These are phyloP conservation scores for Arthrobotrys sphaeroides DNA, from an alignment of 2,329 filamentous ascomycete species.

Conservation along the genomic window DNA sequence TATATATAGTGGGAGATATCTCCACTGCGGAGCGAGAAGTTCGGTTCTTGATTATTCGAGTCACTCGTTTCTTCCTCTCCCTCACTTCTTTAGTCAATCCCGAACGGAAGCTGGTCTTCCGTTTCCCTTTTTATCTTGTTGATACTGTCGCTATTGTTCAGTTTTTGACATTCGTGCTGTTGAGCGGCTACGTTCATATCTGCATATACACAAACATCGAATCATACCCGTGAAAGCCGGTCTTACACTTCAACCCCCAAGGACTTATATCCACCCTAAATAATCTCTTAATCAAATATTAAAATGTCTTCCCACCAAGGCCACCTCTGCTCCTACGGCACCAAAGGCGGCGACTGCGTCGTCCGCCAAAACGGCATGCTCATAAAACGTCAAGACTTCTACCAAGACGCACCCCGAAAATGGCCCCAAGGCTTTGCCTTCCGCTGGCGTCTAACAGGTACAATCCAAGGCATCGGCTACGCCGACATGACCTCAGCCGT, in stretches of 20 bases:
- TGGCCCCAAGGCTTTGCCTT: conserved; percentile 23
- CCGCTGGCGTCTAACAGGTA: conserved; percentile 10
- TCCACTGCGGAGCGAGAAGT: not conserved
- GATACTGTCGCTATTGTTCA: no score
- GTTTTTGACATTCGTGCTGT: not conserved
- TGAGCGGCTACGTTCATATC: not conserved
- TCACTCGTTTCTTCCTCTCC: not conserved
- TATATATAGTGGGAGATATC: not conserved
- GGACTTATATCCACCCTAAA: not conserved
- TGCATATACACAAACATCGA: not conserved
- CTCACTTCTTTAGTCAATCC: not conserved
- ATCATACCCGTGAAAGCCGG: conserved; percentile 6
- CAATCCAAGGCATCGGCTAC: conserved; percentile 7
- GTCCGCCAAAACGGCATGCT: not conserved
- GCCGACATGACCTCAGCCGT: conserved; percentile 2
- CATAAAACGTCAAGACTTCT: conserved; percentile 19
- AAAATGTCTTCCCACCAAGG: not conserved
- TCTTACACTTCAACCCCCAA: not conserved
- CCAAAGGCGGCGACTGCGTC: not conserved
- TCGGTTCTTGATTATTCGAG: not conserved
- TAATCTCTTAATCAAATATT: not conserved
- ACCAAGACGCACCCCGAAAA: not conserved
- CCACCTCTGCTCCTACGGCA: conserved; percentile 3
- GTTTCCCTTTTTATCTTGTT: not conserved
- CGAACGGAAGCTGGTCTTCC: conserved; percentile 13